These are phyloP conservation scores for Pleodorina starrii DNA, from an alignment of 139 green algal species.

Conservation along the genomic window DNA sequence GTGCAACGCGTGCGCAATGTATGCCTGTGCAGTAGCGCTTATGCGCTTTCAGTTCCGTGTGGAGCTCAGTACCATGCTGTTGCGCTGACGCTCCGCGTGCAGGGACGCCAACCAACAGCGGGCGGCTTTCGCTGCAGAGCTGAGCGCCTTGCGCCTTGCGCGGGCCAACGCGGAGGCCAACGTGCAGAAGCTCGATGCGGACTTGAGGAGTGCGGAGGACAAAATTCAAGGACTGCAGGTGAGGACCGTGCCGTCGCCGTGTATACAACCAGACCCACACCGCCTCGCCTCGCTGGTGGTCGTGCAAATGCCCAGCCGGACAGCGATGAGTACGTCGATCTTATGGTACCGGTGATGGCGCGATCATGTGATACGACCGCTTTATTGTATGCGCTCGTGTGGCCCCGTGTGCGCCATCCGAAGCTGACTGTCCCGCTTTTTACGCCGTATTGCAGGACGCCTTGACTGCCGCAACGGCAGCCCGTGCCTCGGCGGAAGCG, in stretches of 20 bases:
- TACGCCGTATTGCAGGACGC: constrained; percentile 20
- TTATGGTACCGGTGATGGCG: not conserved
- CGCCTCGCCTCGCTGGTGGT: too few relatives aligned
- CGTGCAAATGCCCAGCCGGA: too few relatives aligned
- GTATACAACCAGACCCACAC: too few relatives aligned
- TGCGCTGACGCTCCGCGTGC: too few relatives aligned
- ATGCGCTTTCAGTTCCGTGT: too few relatives aligned
- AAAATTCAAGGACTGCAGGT: not conserved
- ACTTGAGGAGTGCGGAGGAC: not conserved
- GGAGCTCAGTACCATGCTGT: not conserved
- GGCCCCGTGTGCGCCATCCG: too few relatives aligned
- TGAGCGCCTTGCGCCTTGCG: not conserved
- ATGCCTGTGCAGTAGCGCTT: not conserved
- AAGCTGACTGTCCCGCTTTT: not conserved
- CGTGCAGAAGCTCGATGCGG: not conserved
- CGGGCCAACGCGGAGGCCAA: not conserved
- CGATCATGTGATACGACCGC: not conserved
- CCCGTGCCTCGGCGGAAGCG: not conserved
- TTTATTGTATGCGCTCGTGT: too few relatives aligned
- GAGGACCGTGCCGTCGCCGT: not conserved
- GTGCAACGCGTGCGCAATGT: too few relatives aligned
- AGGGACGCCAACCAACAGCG: too few relatives aligned
- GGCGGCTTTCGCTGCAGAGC: not conserved
- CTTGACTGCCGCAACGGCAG: not conserved
- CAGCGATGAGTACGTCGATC: too few relatives aligned